Conservation (phyloP, 805 yeast species). For the Cyberlindnera euphorbiiphila region DNA sequence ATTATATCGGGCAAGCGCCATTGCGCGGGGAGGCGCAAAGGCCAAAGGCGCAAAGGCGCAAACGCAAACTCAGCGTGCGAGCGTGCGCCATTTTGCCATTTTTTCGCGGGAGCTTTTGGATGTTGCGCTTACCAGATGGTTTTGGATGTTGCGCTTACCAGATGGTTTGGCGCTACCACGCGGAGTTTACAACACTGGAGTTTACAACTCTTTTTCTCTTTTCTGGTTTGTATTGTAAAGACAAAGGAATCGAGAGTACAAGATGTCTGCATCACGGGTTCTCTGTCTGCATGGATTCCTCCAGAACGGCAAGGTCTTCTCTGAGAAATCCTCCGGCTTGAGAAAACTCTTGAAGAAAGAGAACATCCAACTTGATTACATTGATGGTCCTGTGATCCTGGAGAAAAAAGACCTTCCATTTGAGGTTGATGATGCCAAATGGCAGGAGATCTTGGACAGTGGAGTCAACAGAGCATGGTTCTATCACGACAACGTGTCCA, state of each 20-base stretch:
- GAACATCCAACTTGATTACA: conserved; percentile 67
- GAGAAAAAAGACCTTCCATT: conserved; percentile 73
- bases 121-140: too few species aligned
- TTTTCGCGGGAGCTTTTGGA: too few species aligned
- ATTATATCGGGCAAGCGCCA: too few species aligned
- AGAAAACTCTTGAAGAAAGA: conserved; percentile 66
- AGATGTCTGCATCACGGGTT: conserved; percentile 42
- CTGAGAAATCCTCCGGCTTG: conserved; percentile 85
- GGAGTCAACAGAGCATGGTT: conserved; percentile 71
- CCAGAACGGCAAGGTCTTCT: conserved; percentile 78
- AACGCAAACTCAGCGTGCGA: too few species aligned
- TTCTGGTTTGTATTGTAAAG: not conserved
- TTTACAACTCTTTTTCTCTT: conserved; percentile 2
- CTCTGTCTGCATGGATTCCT: conserved; percentile 91
- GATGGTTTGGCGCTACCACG: not conserved
- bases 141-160: conserved; percentile 1
- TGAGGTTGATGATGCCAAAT: conserved; percentile 51
- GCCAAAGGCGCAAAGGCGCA: too few species aligned
- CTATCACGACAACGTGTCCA: conserved; percentile 45
- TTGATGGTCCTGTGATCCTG: conserved; percentile 73
- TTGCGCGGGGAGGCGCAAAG: too few species aligned
- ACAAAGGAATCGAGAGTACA: not conserved
- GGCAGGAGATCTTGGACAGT: conserved; percentile 43
- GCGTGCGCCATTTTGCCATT: too few species aligned
- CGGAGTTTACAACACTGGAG: conserved; percentile 15